These are phyloP conservation scores for Ascoidea rubescens DNA, from an alignment of 805 yeast species.

Conservation along the genomic window DNA sequence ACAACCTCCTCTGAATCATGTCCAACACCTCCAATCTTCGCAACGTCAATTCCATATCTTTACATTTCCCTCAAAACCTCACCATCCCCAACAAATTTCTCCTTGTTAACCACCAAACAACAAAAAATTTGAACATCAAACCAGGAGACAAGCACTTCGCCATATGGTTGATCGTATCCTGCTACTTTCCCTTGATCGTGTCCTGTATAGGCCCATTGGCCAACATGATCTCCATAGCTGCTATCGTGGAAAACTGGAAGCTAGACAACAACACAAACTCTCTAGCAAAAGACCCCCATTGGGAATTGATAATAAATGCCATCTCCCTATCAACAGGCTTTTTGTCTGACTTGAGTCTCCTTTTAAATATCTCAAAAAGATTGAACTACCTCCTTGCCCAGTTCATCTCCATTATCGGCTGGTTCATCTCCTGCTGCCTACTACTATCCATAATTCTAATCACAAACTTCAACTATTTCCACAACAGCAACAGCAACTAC, in stretches of 20 bases:
- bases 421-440: slow-evolving; percentile 44
- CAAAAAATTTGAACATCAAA: slow-evolving; percentile 4
- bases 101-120: neutral
- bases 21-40: no score
- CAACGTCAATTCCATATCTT: no score
- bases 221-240: slow-evolving; percentile 58
- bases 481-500: slow-evolving; percentile 16
- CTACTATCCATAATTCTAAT: slow-evolving; percentile 35
- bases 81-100: neutral
- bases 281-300: slow-evolving; percentile 18
- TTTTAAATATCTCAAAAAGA: slow-evolving; percentile 52
- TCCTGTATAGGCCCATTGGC: slow-evolving; percentile 74
- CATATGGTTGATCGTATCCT: slow-evolving; percentile 51
- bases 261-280: no score
- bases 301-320: slow-evolving; percentile 43
- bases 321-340: slow-evolving; percentile 53
- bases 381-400: slow-evolving; percentile 51
- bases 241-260: slow-evolving; percentile 61
- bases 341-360: slow-evolving; percentile 51
- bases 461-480: slow-evolving; percentile 19
- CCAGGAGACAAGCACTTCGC: slow-evolving; percentile 9
- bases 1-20: no score
- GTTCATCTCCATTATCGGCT: slow-evolving; percentile 43
- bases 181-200: slow-evolving; percentile 60
- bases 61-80: neutral